Percentiles rank a stretch among this genome's conserved stretches.
phyloP scores from a whole-genome alignment of 2,329 filamentous ascomycete species.

The Talaromyces albobiverticillius region DNA sequence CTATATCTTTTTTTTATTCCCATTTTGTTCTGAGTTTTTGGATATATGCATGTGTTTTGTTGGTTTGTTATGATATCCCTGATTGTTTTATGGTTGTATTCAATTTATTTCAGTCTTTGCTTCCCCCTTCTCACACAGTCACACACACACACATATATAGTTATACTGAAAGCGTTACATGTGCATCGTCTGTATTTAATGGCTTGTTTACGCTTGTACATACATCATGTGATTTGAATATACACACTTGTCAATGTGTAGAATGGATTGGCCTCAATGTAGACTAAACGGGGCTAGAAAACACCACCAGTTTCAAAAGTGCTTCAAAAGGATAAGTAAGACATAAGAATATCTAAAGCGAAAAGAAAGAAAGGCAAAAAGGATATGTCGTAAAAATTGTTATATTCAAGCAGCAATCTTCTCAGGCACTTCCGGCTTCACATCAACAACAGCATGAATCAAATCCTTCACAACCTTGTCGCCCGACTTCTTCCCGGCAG shows the following conservation, averaged over 20 bases:
- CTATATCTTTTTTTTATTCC: background rate
- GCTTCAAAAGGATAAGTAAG: too few species aligned
- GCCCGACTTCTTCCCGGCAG: conserved; percentile 74
- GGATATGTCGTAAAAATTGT: background rate
- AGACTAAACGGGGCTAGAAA: too few species aligned
- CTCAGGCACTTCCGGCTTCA: conserved; percentile 67
- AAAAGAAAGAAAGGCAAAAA: background rate
- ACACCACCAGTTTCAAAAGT: background rate
- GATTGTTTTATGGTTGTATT: background rate
- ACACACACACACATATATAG: background rate
- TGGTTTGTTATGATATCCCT: background rate
- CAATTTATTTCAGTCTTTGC: background rate
- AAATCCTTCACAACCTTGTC: conserved; percentile 78
- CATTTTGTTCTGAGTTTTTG: too few species aligned
- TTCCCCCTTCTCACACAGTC: background rate
- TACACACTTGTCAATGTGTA: too few species aligned
- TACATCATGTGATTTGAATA: too few species aligned
- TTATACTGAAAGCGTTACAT: too few species aligned
- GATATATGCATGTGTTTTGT: too few species aligned
- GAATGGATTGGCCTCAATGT: too few species aligned
- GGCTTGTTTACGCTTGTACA: too few species aligned
- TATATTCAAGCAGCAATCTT: conserved; percentile 31
- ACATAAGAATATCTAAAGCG: background rate
- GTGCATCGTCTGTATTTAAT: too few species aligned
- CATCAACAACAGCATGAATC: conserved; percentile 78